These are phyloP conservation scores for Aspergillus hancockii DNA, from an alignment of 495 filamentous ascomycete species.

Conservation along the genomic window DNA sequence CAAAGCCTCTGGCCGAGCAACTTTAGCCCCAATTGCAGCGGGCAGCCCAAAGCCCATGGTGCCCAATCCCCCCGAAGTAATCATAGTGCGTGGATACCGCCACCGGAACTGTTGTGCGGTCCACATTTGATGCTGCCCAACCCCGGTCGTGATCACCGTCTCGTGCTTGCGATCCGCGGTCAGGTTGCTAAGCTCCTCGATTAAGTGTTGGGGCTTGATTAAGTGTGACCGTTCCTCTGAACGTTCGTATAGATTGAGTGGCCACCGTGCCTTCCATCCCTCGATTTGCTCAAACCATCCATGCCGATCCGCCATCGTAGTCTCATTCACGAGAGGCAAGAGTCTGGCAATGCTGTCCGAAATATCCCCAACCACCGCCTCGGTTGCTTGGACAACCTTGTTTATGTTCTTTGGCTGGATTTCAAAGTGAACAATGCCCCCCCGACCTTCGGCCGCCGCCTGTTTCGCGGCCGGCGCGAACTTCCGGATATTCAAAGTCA, in stretches of 20 bases:
- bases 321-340: constrained; percentile 61
- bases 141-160: constrained; percentile 86
- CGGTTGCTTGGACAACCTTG: constrained; percentile 62
- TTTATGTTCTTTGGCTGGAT: constrained; percentile 66
- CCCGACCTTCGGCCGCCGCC: constrained; percentile 53
- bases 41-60: constrained; percentile 97
- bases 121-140: constrained; percentile 99
- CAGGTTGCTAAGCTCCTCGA: constrained; percentile 76
- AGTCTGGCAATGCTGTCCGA: constrained; percentile 69
- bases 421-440: constrained; percentile 67
- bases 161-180: constrained; percentile 71
- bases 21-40: constrained; percentile 90
- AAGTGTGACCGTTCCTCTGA: constrained; percentile 45
- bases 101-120: constrained; percentile 91
- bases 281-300: constrained; percentile 89
- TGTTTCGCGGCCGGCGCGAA: constrained; percentile 60
- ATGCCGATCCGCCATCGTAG: constrained; percentile 58
- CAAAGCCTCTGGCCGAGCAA: constrained; percentile 78
- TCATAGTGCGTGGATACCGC: constrained; percentile 81
- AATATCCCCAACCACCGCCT: constrained; percentile 63
- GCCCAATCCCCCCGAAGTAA: constrained; percentile 88
- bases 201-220: constrained; percentile 88
- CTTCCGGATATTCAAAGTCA: constrained; percentile 51
- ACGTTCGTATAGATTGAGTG: constrained; percentile 70
- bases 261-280: constrained; percentile 84